A percentile compares a stretch with the other conserved stretches of the same genome.
Evolutionary conservation across 164 flowering plant species (phyloP).

Genomic region (Umbellularia californica): DNA sequence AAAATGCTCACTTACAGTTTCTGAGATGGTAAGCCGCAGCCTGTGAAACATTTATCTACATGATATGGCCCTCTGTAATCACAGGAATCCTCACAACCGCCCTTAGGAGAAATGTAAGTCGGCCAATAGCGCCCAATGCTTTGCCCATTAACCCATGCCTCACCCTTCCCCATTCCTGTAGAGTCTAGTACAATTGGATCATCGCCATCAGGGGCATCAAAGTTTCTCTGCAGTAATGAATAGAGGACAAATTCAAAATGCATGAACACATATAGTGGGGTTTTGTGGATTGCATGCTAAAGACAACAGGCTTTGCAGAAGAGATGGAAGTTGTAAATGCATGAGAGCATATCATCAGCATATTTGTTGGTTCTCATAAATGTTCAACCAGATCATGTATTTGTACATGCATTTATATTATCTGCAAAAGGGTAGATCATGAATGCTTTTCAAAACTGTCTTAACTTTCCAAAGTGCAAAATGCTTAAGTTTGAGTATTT

Average conservation of each 20-base stretch:
- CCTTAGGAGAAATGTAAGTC: constrained; percentile 37
- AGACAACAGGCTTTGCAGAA: no score
- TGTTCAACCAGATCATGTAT: not conserved
- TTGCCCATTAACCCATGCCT: constrained; percentile 98
- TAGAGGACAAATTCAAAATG: not conserved
- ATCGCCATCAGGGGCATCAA: constrained; percentile 77
- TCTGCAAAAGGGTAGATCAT: not conserved
- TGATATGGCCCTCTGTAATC: constrained; percentile 62
- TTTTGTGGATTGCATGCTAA: no score
- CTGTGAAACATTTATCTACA: constrained; percentile 65
- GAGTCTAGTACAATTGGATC: constrained; percentile 75
- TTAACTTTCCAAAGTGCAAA: not conserved
- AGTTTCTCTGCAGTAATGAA: constrained; percentile 46
- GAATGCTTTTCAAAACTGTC: not conserved
- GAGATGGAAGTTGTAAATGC: no score
- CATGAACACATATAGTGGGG: no score
- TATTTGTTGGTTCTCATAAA: no score
- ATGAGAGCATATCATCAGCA: no score
- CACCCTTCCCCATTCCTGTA: constrained; percentile 87
- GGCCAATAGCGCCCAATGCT: constrained; percentile 99
- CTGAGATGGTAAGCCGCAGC: constrained; percentile 88
- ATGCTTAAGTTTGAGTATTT: no score
- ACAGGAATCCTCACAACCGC: constrained; percentile 65
- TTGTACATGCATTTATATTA: not conserved
- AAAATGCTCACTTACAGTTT: constrained; percentile 41